Percentiles rank a stretch among this genome's conserved stretches.
phyloP scores from a whole-genome alignment of 306 rosid species.

The Glycine tomentella region DNA sequence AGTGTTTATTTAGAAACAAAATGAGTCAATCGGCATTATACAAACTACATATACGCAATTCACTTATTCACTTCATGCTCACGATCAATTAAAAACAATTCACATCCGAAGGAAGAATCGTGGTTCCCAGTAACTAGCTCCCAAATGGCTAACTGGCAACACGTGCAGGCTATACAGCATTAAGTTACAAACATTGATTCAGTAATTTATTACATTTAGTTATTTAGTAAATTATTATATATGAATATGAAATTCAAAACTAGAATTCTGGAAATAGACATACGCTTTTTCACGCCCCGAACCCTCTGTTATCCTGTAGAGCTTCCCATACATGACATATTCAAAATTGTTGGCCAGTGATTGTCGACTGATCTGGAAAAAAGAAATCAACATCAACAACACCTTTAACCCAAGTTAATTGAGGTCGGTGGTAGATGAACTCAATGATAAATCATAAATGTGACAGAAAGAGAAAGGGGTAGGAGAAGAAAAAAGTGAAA shows the following conservation, averaged over 20 bases:
- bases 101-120: neutral
- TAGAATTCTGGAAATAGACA: constrained; percentile 44
- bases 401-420: too few relatives aligned
- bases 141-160: constrained; percentile 6
- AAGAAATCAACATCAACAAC: too few relatives aligned
- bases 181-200: constrained; percentile 4
- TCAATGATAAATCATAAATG: too few relatives aligned
- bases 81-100: constrained; percentile 19
- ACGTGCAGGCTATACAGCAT: neutral
- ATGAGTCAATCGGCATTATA: neutral
- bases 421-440: too few relatives aligned
- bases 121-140: constrained; percentile 6
- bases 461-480: too few relatives aligned
- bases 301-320: constrained; percentile 77
- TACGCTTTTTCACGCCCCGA: constrained; percentile 84
- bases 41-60: neutral
- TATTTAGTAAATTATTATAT: neutral
- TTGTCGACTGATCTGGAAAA: constrained; percentile 73
- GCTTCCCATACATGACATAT: constrained; percentile 94
- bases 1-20: constrained; percentile 2
- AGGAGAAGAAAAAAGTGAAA: too few relatives aligned
- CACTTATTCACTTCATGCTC: constrained; percentile 23
- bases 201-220: neutral
- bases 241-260: constrained; percentile 7
- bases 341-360: constrained; percentile 87